These are phyloP conservation scores for Fusarium coicis DNA, from an alignment of 2,329 filamentous ascomycete species.

Conservation along the genomic window DNA sequence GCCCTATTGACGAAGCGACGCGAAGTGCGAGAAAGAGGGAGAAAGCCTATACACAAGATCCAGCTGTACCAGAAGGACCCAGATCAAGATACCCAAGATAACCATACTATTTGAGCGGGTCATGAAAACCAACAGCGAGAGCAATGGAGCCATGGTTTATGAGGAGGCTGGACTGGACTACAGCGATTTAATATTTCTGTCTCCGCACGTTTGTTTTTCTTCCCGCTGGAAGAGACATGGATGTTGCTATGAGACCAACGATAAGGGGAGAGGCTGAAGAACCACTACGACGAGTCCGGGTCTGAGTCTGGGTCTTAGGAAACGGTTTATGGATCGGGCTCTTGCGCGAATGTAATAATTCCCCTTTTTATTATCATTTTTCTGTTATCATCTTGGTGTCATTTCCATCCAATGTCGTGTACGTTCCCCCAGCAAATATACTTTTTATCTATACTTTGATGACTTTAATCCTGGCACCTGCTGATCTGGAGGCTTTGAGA, in stretches of 20 bases:
- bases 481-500: not conserved
- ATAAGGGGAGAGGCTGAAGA: constrained; percentile 40
- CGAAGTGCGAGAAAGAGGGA: constrained; percentile 28
- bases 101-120: constrained; percentile 42
- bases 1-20: constrained; percentile 19
- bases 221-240: constrained; percentile 14
- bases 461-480: not conserved
- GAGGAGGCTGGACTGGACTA: constrained; percentile 21
- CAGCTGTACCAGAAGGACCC: constrained; percentile 36
- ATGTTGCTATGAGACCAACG: constrained; percentile 28
- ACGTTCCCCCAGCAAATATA: constrained; percentile 41
- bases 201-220: constrained; percentile 35
- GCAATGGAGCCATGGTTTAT: constrained; percentile 30
- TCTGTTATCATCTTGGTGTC: constrained; percentile 39
- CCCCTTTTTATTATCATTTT: constrained; percentile 52
- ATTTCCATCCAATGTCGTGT: constrained; percentile 39
- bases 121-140: constrained; percentile 37
- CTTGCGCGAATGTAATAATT: constrained; percentile 62
- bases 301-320: constrained; percentile 37
- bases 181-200: constrained; percentile 40
- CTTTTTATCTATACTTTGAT: constrained; percentile 30
- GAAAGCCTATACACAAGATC: constrained; percentile 28
- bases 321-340: constrained; percentile 45
- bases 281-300: constrained; percentile 43
- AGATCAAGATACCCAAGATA: constrained; percentile 44